phyloP scores from a whole-genome alignment of 805 yeast species.

The Aciculoconidium aculeatum region DNA sequence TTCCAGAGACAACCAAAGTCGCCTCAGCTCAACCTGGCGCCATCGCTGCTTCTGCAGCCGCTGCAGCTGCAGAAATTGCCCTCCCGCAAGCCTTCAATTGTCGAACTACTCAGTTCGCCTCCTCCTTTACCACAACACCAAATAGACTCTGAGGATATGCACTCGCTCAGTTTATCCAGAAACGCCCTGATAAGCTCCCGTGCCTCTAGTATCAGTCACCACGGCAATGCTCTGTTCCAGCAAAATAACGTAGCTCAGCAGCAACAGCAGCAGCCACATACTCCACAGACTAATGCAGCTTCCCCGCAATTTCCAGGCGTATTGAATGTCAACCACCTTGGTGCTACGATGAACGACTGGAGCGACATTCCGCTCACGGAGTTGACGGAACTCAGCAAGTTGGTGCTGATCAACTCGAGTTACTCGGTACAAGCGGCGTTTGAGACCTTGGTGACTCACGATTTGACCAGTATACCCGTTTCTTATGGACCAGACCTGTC shows the following conservation, averaged over 20 bases:
- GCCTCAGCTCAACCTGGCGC: slow-evolving; percentile 5
- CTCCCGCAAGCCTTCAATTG: slow-evolving; percentile 58
- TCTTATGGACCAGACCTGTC: slow-evolving; percentile 37
- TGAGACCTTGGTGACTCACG: slow-evolving; percentile 63
- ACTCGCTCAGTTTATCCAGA: slow-evolving; percentile 34
- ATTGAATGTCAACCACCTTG: slow-evolving; percentile 5
- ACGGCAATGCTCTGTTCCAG: slow-evolving; percentile 5
- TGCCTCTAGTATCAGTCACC: slow-evolving; percentile 16
- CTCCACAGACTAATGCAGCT: slow-evolving; percentile 1
- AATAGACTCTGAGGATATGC: slow-evolving; percentile 33
- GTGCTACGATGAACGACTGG: slow-evolving; percentile 47
- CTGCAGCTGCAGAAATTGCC: slow-evolving; percentile 9
- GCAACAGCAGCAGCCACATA: not conserved
- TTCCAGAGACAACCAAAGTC: slow-evolving; percentile 10
- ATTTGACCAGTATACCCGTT: slow-evolving; percentile 85
- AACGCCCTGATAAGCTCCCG: slow-evolving; percentile 26
- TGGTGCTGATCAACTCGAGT: slow-evolving; percentile 61
- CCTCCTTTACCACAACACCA: slow-evolving; percentile 51
- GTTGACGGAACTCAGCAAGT: slow-evolving; percentile 71
- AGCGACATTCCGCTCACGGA: slow-evolving; percentile 64
- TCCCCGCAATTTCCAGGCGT: no score
- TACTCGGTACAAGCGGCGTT: slow-evolving; percentile 85
- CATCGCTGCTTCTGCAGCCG: not conserved
- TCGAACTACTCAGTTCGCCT: slow-evolving; percentile 69
- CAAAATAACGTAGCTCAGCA: slow-evolving; percentile 2